phyloP scores from a whole-genome alignment of 768 basidiomycete genomes.

The Mycena galopus region DNA sequence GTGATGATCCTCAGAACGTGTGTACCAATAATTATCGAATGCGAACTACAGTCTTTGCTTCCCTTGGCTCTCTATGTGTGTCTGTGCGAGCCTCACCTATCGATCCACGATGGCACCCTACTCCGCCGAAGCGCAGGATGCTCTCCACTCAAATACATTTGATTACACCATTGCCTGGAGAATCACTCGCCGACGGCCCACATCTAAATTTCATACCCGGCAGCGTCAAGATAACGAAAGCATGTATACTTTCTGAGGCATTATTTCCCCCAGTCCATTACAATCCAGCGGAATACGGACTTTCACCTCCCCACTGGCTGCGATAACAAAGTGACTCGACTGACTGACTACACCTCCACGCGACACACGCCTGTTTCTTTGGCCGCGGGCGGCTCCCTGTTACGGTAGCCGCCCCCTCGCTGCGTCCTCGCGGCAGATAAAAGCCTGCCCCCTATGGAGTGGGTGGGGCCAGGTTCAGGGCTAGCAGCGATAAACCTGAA shows the following conservation, averaged over 20 bases:
- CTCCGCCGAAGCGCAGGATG: neutral
- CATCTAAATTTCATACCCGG: neutral
- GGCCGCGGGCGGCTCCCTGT: slow-evolving; percentile 2
- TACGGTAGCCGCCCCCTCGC: neutral
- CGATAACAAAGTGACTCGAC: slow-evolving; percentile 17
- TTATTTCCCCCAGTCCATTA: neutral
- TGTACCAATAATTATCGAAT: neutral
- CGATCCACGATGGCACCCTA: slow-evolving; percentile 14
- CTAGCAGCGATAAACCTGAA: slow-evolving; percentile 9
- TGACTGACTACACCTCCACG: neutral
- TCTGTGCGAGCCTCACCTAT: neutral
- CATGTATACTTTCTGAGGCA: neutral
- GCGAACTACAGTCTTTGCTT: neutral
- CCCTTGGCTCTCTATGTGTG: neutral
- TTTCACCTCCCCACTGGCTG: neutral
- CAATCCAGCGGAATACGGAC: neutral
- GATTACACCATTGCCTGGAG: neutral
- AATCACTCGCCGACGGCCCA: neutral
- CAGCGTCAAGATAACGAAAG: neutral
- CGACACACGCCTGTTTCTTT: slow-evolving; percentile 17
- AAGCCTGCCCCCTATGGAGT: neutral
- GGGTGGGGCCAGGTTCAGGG: slow-evolving; percentile 11
- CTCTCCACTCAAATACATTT: neutral
- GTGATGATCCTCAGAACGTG: neutral
- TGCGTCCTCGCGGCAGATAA: slow-evolving; percentile 29